phyloP scores from a whole-genome alignment of 495 filamentous ascomycete species.

The Thozetella sp. region DNA sequence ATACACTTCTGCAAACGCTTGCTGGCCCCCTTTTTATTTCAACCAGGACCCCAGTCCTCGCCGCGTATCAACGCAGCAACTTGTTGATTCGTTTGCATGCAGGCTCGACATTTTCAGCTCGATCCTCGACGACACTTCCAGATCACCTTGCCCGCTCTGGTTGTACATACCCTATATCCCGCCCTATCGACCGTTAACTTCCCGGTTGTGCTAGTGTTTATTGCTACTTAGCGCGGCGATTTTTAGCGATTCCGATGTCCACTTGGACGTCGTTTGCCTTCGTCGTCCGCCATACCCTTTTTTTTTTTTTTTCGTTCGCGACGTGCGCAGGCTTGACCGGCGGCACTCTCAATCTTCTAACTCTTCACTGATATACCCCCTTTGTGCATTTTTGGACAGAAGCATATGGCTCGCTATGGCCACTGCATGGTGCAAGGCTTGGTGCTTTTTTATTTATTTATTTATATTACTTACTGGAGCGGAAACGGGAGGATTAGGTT shows the following conservation, averaged over 20 bases:
- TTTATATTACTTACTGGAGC: neutral
- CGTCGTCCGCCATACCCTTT: slow-evolving; percentile 1
- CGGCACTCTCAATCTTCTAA: slow-evolving; percentile 5
- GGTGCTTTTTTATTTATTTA: slow-evolving; percentile 7
- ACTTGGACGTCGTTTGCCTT: neutral
- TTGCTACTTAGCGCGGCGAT: slow-evolving; percentile 11
- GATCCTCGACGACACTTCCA: neutral
- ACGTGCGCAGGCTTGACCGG: neutral
- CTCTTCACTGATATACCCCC: slow-evolving; percentile 21
- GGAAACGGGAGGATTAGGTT: neutral
- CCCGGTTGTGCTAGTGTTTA: slow-evolving; percentile 19
- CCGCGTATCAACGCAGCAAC: too few species aligned
- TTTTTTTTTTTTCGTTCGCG: neutral
- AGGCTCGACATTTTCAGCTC: neutral
- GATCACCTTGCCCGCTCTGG: neutral
- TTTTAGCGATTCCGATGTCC: neutral
- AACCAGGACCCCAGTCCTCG: neutral
- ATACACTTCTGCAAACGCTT: neutral
- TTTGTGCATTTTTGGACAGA: slow-evolving; percentile 13
- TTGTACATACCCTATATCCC: slow-evolving; percentile 8
- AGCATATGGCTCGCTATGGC: neutral
- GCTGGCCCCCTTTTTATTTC: neutral
- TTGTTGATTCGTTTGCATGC: too few species aligned
- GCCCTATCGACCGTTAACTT: slow-evolving; percentile 10
- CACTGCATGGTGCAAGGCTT: neutral